Evolutionary conservation across 164 flowering plant species (phyloP).

Genomic region (Annona cherimola): DNA sequence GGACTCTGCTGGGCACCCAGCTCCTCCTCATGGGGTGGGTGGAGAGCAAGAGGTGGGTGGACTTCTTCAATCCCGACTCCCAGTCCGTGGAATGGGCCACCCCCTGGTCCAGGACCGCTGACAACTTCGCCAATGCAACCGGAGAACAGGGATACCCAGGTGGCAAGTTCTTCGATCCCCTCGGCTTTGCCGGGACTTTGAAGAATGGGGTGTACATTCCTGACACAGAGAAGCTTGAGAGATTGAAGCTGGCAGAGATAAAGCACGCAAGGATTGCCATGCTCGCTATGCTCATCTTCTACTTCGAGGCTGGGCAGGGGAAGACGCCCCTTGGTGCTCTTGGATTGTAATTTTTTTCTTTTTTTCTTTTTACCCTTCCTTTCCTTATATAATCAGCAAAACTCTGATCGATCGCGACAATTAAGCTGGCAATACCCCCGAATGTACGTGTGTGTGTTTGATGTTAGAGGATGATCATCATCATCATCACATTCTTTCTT

Average conservation of each 20-base stretch:
- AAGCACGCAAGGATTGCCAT: constrained; percentile 92
- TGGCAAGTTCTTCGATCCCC: constrained; percentile 91
- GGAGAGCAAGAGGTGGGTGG: constrained; percentile 98
- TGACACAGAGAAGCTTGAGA: constrained; percentile 79
- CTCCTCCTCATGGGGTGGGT: constrained; percentile 99
- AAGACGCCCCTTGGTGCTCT: constrained; percentile 95
- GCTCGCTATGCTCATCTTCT: constrained; percentile 91
- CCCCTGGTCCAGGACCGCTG: constrained; percentile 87
- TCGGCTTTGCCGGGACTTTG: constrained; percentile 60
- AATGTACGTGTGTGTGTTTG: neutral
- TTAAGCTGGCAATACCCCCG: too few relatives aligned
- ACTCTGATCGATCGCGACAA: too few relatives aligned
- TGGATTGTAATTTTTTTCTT: constrained; percentile 47
- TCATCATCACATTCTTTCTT: too few relatives aligned
- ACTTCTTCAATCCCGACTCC: constrained; percentile 95
- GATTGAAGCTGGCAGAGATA: constrained; percentile 90
- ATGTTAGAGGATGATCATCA: too few relatives aligned
- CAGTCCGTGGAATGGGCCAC: constrained; percentile 99
- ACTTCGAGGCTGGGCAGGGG: constrained; percentile 98
- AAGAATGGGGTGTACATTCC: constrained; percentile 74
- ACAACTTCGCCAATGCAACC: constrained; percentile 82
- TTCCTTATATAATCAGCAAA: neutral
- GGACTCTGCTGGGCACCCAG: constrained; percentile 85
- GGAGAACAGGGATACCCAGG: constrained; percentile 98
- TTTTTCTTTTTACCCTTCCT: too few relatives aligned